Base-by-base conservation (phyloP, 176 grass and related monocot species). In the Avena insularis region DNA sequence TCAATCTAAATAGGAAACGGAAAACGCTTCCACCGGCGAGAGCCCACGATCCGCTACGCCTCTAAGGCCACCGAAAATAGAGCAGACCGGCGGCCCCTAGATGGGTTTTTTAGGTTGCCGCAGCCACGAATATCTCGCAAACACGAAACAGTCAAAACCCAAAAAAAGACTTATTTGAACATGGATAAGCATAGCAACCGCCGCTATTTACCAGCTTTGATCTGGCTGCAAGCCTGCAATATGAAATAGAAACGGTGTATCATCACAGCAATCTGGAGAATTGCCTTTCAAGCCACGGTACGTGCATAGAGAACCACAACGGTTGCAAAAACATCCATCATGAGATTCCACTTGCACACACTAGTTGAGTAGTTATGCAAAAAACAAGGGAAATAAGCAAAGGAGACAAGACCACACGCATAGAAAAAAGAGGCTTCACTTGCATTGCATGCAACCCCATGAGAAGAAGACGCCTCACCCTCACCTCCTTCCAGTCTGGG, bases 381-480 rank as follows among this genome's bases (percentile, higher is more conserved):
- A 54, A 54, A 11, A 15, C 45, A 77, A 40, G 27, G 53, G 59
- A 40, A 66, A 16, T 40, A 77, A 54, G 59, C 12, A 36, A 85
- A 66, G 19, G 33, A 10, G 29, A 77, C 29, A 17, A 77, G 19
- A 53, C 8, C 12, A 15, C 21, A 47, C 65, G 21, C 69, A 71
- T 10, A 17, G 12, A 38, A 14, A 80, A 57, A 48, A 83, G 50
- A 85, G 35, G 14, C 27, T 79, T 79, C 89, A 75, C 85, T 91
- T 83, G 67, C 75, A 59, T 80, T 84, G 77, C 75, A 88, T 87
- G 75, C 81, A 76, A 89, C 13, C 64, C 63, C 35, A 80, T 84
- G 76, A 60, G 85, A 91, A 74, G 50, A 36, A 19, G 77, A 91
- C 81, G 31, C 48, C 69, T 80, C 40, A 81, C 25, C 48, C 69